Conservation (phyloP, 768 basidiomycete species). For the Suillus weaverae region DNA sequence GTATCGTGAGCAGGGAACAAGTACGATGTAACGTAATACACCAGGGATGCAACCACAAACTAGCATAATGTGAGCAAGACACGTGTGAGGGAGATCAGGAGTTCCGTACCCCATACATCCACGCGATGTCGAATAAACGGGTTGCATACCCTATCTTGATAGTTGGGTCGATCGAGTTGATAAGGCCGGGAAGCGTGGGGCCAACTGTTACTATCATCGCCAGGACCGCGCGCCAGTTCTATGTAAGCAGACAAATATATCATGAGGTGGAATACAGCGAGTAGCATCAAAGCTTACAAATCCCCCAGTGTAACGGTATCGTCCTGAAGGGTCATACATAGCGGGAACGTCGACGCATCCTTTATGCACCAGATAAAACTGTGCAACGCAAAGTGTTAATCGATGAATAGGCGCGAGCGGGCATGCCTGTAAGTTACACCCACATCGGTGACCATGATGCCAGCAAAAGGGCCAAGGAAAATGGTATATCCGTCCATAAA, state of each 20-base stretch:
- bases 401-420: background rate
- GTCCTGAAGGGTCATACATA: slow-evolving; percentile 77
- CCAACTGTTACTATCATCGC: slow-evolving; percentile 69
- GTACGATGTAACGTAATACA: slow-evolving; percentile 28
- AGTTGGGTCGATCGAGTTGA: slow-evolving; percentile 66
- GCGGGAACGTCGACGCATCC: slow-evolving; percentile 77
- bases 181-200: slow-evolving; percentile 76
- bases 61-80: slow-evolving; percentile 13
- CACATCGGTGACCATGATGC: slow-evolving; percentile 64
- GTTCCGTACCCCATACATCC: slow-evolving; percentile 70
- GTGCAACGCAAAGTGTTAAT: slow-evolving; percentile 9
- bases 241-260: background rate
- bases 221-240: slow-evolving; percentile 83
- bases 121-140: slow-evolving; percentile 69
- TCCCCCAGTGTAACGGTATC: slow-evolving; percentile 77
- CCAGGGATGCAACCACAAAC: slow-evolving; percentile 25
- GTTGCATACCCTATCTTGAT: slow-evolving; percentile 59
- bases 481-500: slow-evolving; percentile 88
- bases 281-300: slow-evolving; percentile 51
- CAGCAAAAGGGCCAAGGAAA: slow-evolving; percentile 83
- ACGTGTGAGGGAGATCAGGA: slow-evolving; percentile 1
- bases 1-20: slow-evolving; percentile 27
- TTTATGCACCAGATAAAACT: slow-evolving; percentile 80
- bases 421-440: slow-evolving; percentile 23
- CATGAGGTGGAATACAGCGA: background rate